A percentile compares a stretch with the other conserved stretches of the same genome.
Evolutionary conservation across 179 eudicot species (phyloP).

Genomic region (Silene noctiflora): DNA sequence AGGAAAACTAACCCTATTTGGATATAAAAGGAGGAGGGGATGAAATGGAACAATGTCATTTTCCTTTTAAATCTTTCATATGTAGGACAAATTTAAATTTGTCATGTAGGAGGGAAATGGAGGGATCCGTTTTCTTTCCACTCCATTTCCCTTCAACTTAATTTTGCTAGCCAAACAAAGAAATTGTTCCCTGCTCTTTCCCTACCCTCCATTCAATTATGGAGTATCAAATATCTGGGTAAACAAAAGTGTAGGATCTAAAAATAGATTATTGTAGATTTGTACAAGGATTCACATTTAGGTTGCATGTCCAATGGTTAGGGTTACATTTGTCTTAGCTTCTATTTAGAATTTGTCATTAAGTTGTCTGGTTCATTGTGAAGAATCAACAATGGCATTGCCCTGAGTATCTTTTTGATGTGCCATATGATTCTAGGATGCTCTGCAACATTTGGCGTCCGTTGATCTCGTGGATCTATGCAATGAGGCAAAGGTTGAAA

Average conservation of each 20-base stretch:
- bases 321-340: background rate
- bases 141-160: background rate
- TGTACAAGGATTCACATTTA: background rate
- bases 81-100: no score
- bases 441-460: constrained; percentile 74
- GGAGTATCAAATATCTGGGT: background rate
- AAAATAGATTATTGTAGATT: background rate
- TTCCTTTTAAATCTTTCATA: no score
- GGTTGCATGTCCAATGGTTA: background rate
- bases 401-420: background rate
- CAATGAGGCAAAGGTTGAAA: constrained; percentile 91
- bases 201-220: background rate
- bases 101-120: background rate
- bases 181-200: background rate
- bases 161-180: background rate
- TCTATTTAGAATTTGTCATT: background rate
- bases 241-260: background rate
- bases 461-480: constrained; percentile 85
- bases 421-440: constrained; percentile 53
- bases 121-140: background rate
- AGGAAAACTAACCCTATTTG: background rate
- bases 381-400: background rate
- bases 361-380: background rate
- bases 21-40: no score
- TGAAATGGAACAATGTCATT: no score